Base-by-base conservation (phyloP, 257 asterid species). In the Thymus quinquecostatus region DNA sequence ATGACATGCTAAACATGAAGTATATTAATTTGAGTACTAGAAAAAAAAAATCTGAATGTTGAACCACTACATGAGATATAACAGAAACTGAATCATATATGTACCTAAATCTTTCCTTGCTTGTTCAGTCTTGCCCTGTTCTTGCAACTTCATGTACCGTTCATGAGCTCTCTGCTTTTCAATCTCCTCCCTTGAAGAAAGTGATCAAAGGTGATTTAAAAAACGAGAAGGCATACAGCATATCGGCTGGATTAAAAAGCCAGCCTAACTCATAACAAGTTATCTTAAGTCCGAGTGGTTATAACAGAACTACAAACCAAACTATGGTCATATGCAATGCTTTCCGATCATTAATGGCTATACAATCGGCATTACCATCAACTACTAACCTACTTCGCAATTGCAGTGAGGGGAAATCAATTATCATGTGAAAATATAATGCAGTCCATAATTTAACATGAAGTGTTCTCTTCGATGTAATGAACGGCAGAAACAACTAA, bases 101-200 rank as follows among this genome's bases (percentile, higher is more conserved):
- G 59, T 80, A 94, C 99, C 99, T 82, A 94, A 81, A 83, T 94
- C 99, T 72, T 94, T 91, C 87, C 47, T 89, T 45, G 99, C 91
- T 78, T 89, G 96, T 1, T 94, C 97, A 3, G 99, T 94, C 82
- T 94, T 89, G 49, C 99, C 99, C 78, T 91, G 97, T 81, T 94
- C 99, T 84, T 94, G 99, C 82, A 94, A 85, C 92, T 78, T 87
- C 99, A 94, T 94, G 78, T 87, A 94, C 90, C 97, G 85, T 68
- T 91, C 98, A 75, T 89, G 98, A 58, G 98, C 91, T 77, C 74
- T 77, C 81, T 89, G 97, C 80, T 59, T 94, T 82, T 94, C 98
- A 68, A 94, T 83, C 89, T 94, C 97, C 86, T 94, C 98, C 80
- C 97, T 94, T 66, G 5, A 44, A 64, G 13, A 64, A 44, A 66